Conservation (phyloP, 345 rosid species). For the Lepidium didymum region DNA sequence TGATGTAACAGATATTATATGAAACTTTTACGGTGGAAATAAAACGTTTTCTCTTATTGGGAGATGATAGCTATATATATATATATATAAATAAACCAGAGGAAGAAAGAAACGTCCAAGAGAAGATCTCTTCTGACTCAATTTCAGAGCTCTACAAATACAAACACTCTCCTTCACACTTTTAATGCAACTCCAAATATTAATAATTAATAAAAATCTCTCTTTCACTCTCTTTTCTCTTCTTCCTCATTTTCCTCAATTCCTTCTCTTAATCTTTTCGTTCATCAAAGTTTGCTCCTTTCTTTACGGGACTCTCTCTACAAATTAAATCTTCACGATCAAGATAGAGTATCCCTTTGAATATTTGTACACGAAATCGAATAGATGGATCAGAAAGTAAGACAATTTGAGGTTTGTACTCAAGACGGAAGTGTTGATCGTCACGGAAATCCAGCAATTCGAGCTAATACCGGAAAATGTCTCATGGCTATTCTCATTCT, state of each 20-base stretch:
- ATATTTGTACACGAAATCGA: conserved; percentile 3
- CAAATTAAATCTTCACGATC: conserved; percentile 1
- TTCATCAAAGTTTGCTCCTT: neutral
- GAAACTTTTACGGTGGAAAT: too few relatives aligned
- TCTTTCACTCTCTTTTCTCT: conserved; percentile 15
- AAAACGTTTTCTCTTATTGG: too few relatives aligned
- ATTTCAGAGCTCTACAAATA: conserved; percentile 20
- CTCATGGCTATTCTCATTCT: conserved; percentile 66
- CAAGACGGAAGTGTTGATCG: conserved; percentile 79
- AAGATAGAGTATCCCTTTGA: conserved; percentile 13
- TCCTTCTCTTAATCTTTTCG: neutral
- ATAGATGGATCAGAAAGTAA: conserved; percentile 31
- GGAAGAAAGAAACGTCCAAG: conserved; percentile 29
- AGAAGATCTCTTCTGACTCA: conserved; percentile 18
- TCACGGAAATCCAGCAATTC: conserved; percentile 62
- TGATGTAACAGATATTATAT: too few relatives aligned
- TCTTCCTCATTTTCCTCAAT: neutral
- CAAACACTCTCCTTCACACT: conserved; percentile 20
- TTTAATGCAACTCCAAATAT: conserved; percentile 12
- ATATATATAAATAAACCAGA: neutral
- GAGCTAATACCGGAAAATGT: conserved; percentile 75
- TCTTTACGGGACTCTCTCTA: neutral
- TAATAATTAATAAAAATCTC: neutral
- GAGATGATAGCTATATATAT: too few relatives aligned
- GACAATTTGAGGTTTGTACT: conserved; percentile 39